These are phyloP conservation scores for Hyphodiscus hymeniophilus DNA, from an alignment of 495 filamentous ascomycete genomes.

Conservation along the genomic window DNA sequence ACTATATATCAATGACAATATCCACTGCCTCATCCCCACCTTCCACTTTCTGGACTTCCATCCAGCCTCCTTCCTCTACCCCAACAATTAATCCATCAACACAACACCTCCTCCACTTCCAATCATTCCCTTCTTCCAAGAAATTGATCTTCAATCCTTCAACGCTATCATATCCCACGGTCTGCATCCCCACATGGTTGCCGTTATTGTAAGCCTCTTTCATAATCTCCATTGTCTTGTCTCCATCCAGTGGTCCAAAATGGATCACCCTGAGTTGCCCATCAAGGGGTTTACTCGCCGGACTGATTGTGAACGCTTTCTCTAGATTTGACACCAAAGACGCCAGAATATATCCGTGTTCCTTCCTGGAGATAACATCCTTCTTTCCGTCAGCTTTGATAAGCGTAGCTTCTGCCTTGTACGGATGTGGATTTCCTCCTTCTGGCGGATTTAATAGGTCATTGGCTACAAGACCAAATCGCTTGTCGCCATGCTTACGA, in stretches of 20 bases:
- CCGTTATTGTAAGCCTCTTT: slow-evolving; percentile 64
- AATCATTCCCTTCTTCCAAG: slow-evolving; percentile 41
- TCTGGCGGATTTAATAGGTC: slow-evolving; percentile 57
- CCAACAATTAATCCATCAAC: slow-evolving; percentile 80
- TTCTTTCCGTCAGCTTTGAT: slow-evolving; percentile 12
- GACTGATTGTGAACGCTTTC: slow-evolving; percentile 69
- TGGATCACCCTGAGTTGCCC: slow-evolving; percentile 62
- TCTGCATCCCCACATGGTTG: slow-evolving; percentile 47
- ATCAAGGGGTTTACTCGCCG: slow-evolving; percentile 54
- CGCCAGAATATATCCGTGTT: slow-evolving; percentile 66
- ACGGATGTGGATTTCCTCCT: slow-evolving; percentile 56
- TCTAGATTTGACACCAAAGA: slow-evolving; percentile 75
- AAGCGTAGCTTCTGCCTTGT: slow-evolving; percentile 48
- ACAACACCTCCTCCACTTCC: slow-evolving; percentile 73
- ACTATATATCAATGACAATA: slow-evolving; percentile 15
- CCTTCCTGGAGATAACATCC: slow-evolving; percentile 26
- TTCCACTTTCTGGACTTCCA: slow-evolving; percentile 43
- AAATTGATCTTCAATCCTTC: slow-evolving; percentile 58
- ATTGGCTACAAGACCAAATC: slow-evolving; percentile 77
- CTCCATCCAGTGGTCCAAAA: slow-evolving; percentile 55
- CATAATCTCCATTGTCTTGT: slow-evolving; percentile 69
- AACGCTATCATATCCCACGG: slow-evolving; percentile 52
- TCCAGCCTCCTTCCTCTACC: slow-evolving; percentile 60
- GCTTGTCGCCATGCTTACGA: slow-evolving; percentile 60
- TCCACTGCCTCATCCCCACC: slow-evolving; percentile 12